Base-by-base conservation (phyloP, 345 rosid species). In the Ceriops tagal region DNA sequence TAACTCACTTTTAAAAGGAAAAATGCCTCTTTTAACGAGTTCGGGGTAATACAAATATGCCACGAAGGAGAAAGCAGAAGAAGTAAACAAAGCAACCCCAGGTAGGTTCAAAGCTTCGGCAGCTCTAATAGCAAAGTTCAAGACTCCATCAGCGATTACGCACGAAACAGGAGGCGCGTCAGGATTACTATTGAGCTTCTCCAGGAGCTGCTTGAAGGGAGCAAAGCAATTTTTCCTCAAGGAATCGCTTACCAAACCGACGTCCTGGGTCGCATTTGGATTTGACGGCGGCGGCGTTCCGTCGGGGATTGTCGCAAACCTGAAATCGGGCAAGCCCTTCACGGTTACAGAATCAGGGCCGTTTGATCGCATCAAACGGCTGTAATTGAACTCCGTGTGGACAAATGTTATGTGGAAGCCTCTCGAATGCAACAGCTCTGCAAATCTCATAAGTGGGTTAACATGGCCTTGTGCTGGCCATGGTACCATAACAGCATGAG, bases 381-480 rank as follows among this genome's bases (percentile, higher is more conserved):
- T 21, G 22, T 73, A 77, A 32, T 78, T 81, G 72, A 69, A 75
- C 67, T 80, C 79, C 0, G 84, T 78, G 65, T 83, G 73, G 55
- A 83, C 81, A 0, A 78, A 74, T 3, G 87, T 83, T 51, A 83
- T n/a, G 59, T 83, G 80, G 69, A 81, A 79, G 13, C 82, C 87
- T 53, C 56, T 69, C 0, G 80, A 76, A 60, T 76, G 78, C 20
- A 76, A 28, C 26, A 80, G 78, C 49, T 73, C 73, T 26, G 83
- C 78, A 3, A 73, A 53, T 37, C 67, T 75, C 80, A 80, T 80
- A 11, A 73, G 6, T 21, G 83, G 83, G 52, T 58, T 71, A 7
- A 80, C 68, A 56, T 80, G 83, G 68, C 83, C 80, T 24, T 80
- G 83, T 1, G 83, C 19, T 46, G 80, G 83, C 51, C 22, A 80